A percentile compares a stretch with the other conserved stretches of the same genome.
Evolutionary conservation across 805 yeast species (phyloP).

Genomic region (Teunomyces cretensis): DNA sequence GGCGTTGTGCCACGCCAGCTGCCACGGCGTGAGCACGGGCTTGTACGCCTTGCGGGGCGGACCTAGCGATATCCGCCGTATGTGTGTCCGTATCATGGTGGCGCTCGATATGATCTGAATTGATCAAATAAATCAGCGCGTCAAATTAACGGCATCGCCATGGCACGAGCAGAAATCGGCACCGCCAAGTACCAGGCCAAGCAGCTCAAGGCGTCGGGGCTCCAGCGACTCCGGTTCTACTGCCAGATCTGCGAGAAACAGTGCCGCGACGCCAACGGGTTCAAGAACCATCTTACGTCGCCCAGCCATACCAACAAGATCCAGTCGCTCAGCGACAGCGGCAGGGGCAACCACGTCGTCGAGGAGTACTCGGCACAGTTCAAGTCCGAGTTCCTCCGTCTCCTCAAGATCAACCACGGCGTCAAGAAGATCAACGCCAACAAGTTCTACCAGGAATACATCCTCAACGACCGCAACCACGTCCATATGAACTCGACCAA

Average conservation of each 20-base stretch:
- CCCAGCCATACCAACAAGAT: slow-evolving; percentile 70
- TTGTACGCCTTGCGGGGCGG: slow-evolving; percentile 36
- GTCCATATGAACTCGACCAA: slow-evolving; percentile 88
- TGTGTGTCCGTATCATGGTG: not conserved
- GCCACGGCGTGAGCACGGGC: slow-evolving; percentile 22
- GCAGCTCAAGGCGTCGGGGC: slow-evolving; percentile 76
- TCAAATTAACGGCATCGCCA: slow-evolving; percentile 3
- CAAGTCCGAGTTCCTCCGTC: slow-evolving; percentile 58
- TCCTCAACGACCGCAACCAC: slow-evolving; percentile 71
- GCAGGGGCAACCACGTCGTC: slow-evolving; percentile 48
- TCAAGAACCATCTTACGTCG: slow-evolving; percentile 83
- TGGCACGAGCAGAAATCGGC: slow-evolving; percentile 40
- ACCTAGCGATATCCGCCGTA: slow-evolving; percentile 6
- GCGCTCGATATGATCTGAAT: no score
- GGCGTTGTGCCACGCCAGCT: slow-evolving; percentile 24
- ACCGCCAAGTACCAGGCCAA: slow-evolving; percentile 68
- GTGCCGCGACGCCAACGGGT: slow-evolving; percentile 95
- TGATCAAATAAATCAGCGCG: no score
- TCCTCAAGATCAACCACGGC: slow-evolving; percentile 72
- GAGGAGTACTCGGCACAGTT: slow-evolving; percentile 62
- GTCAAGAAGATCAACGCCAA: slow-evolving; percentile 78
- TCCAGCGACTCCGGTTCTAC: slow-evolving; percentile 82
- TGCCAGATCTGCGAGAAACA: slow-evolving; percentile 93
- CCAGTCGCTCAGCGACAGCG: slow-evolving; percentile 28
- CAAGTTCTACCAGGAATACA: slow-evolving; percentile 86